Percentiles rank a stretch among this genome's conserved stretches.
Evolutionary conservation across 805 yeast species (phyloP).

Genomic region (Wickerhamiella hasegawae): DNA sequence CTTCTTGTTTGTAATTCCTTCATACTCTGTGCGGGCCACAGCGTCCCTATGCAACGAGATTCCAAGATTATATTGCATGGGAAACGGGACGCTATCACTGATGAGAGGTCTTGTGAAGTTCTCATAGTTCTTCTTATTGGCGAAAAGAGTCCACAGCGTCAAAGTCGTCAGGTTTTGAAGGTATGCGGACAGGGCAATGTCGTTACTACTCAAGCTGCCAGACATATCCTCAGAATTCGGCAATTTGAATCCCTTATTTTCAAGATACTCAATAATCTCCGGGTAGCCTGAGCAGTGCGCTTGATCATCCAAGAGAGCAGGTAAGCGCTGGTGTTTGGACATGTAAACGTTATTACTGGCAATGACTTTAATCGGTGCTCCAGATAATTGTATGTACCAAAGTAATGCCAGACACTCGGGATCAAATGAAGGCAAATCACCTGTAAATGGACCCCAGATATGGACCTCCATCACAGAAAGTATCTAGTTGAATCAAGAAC

Average conservation of each 20-base stretch:
- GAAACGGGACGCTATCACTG: slow-evolving; percentile 19
- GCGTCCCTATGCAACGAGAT: slow-evolving; percentile 16
- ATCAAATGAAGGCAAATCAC: slow-evolving; percentile 14
- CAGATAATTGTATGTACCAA: slow-evolving; percentile 13
- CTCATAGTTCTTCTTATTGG: slow-evolving; percentile 18
- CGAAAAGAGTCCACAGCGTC: slow-evolving; percentile 14
- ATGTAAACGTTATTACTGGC: slow-evolving; percentile 16
- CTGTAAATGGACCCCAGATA: slow-evolving; percentile 17
- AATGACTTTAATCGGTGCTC: slow-evolving; percentile 8
- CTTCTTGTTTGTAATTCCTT: slow-evolving; percentile 4
- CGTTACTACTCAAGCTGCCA: slow-evolving; percentile 3
- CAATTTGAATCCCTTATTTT: slow-evolving; percentile 41
- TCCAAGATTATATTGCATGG: slow-evolving; percentile 23
- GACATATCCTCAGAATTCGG: slow-evolving; percentile 60
- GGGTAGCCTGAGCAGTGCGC: slow-evolving; percentile 29
- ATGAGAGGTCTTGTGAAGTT: slow-evolving; percentile 19
- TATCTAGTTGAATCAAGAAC: too few relatives aligned
- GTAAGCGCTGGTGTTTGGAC: slow-evolving; percentile 14
- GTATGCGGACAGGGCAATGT: slow-evolving; percentile 9
- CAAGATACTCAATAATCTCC: slow-evolving; percentile 50
- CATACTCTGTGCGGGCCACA: slow-evolving; percentile 5
- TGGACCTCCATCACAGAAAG: slow-evolving; percentile 19
- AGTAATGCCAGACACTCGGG: slow-evolving; percentile 21
- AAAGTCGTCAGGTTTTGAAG: slow-evolving; percentile 9
- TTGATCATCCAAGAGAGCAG: slow-evolving; percentile 11